Conservation (phyloP, 768 basidiomycete genomes). For the Rhizopogon sp. region DNA sequence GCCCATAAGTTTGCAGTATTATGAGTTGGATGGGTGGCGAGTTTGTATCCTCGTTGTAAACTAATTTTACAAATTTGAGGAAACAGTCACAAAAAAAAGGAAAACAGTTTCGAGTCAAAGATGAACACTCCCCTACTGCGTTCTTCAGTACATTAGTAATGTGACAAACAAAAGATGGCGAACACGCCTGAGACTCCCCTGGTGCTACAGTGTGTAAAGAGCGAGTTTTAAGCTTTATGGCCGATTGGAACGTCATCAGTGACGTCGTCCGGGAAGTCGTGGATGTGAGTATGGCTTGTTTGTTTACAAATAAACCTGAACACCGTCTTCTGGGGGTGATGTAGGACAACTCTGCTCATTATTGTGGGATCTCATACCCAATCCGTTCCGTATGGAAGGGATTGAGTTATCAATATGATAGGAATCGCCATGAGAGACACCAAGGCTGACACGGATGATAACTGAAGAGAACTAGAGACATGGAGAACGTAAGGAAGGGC, state of each 20-base stretch:
- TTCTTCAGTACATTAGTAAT: neutral
- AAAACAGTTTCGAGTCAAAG: too few relatives aligned
- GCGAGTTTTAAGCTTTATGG: neutral
- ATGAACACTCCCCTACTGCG: neutral
- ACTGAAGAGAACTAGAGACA: slow-evolving; percentile 15
- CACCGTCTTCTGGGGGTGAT: neutral
- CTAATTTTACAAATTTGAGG: too few relatives aligned
- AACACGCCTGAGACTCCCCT: too few relatives aligned
- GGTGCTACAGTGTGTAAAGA: neutral
- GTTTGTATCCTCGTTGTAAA: too few relatives aligned
- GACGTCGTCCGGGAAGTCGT: neutral
- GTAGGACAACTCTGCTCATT: neutral
- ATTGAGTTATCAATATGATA: neutral
- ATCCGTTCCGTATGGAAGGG: neutral
- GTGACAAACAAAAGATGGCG: too few relatives aligned
- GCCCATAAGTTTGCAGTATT: too few relatives aligned
- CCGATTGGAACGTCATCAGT: neutral
- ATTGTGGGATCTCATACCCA: neutral
- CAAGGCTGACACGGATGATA: slow-evolving; percentile 16
- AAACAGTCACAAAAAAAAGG: too few relatives aligned
- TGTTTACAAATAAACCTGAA: slow-evolving; percentile 4
- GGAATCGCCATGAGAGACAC: slow-evolving; percentile 11
- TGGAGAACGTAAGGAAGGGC: neutral
- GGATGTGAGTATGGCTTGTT: slow-evolving; percentile 2
- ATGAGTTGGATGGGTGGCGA: too few relatives aligned